These are phyloP conservation scores for Gossypium raimondii DNA, from an alignment of 345 rosid genomes.

Conservation along the genomic window DNA sequence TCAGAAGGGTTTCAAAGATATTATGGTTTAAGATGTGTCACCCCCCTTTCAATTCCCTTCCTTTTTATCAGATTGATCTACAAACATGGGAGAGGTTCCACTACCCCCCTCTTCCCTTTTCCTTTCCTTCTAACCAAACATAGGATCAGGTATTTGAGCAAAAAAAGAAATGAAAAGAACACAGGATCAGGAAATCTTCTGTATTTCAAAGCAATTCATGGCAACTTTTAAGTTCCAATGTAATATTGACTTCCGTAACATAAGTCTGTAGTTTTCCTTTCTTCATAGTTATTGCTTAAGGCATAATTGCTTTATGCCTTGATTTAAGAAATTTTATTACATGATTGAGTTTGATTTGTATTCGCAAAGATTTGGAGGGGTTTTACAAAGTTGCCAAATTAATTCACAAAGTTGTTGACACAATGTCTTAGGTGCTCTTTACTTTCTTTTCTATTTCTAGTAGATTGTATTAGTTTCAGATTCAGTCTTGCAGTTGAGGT, in stretches of 20 bases:
- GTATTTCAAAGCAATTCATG: background rate
- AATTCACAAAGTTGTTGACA: background rate
- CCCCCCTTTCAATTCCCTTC: background rate
- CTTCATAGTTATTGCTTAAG: background rate
- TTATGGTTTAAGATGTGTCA: background rate
- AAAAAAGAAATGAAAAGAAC: background rate
- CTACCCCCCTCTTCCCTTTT: background rate
- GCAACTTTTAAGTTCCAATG: background rate
- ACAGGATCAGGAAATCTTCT: background rate
- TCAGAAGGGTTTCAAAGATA: background rate
- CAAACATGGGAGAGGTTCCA: background rate
- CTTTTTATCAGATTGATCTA: background rate
- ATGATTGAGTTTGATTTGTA: background rate
- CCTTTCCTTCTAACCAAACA: background rate
- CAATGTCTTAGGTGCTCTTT: background rate
- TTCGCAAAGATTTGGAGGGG: background rate
- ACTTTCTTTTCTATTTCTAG: background rate
- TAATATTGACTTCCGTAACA: background rate
- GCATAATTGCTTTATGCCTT: background rate
- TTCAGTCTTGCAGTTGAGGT: background rate
- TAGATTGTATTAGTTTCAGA: background rate
- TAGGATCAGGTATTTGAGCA: background rate
- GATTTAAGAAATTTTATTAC: background rate
- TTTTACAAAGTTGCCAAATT: background rate
- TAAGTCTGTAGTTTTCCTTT: background rate